phyloP scores from a whole-genome alignment of 495 filamentous ascomycete genomes.

The Aspergillus asperescens region DNA sequence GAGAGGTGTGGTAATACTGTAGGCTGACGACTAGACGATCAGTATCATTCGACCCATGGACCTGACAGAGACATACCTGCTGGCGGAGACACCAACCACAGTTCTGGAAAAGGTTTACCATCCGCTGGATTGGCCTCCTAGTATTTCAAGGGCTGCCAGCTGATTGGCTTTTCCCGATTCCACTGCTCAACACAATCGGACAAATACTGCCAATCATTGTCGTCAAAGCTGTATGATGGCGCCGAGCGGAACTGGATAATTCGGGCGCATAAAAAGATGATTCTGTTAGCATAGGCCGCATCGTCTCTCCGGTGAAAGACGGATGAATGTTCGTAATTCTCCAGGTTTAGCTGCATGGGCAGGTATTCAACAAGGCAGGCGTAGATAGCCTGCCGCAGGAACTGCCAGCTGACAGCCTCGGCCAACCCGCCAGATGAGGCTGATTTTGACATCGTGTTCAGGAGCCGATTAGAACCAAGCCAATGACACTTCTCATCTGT shows the following conservation, averaged over 20 bases:
- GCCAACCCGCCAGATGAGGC: conserved; percentile 35
- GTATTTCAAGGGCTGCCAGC: conserved; percentile 36
- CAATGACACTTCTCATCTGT: conserved; percentile 35
- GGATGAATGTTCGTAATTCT: conserved; percentile 32
- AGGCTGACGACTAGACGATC: conserved; percentile 29
- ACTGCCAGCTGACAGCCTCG: conserved; percentile 42
- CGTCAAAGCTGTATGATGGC: conserved; percentile 17
- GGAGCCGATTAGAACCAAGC: conserved; percentile 32
- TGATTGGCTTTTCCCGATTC: conserved; percentile 26
- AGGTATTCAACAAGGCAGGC: conserved; percentile 35
- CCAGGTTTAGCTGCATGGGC: conserved; percentile 31
- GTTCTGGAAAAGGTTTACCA: conserved; percentile 33
- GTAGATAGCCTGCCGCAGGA: conserved; percentile 40
- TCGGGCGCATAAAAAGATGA: conserved; percentile 34
- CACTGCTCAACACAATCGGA: conserved; percentile 28
- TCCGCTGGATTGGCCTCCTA: conserved; percentile 22
- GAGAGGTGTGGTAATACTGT: conserved; percentile 35
- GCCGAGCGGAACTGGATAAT: conserved; percentile 31
- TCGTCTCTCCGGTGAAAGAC: conserved; percentile 35
- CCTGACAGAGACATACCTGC: conserved; percentile 23
- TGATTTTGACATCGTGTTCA: conserved; percentile 34
- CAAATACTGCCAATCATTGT: conserved; percentile 21
- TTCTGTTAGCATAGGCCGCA: conserved; percentile 30
- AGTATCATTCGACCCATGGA: background rate
- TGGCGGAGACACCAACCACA: conserved; percentile 38